A percentile compares a stretch with the other conserved stretches of the same genome.
These are phyloP conservation scores for Mycena amicta DNA, from an alignment of 768 basidiomycete species.

Conservation along the genomic window DNA sequence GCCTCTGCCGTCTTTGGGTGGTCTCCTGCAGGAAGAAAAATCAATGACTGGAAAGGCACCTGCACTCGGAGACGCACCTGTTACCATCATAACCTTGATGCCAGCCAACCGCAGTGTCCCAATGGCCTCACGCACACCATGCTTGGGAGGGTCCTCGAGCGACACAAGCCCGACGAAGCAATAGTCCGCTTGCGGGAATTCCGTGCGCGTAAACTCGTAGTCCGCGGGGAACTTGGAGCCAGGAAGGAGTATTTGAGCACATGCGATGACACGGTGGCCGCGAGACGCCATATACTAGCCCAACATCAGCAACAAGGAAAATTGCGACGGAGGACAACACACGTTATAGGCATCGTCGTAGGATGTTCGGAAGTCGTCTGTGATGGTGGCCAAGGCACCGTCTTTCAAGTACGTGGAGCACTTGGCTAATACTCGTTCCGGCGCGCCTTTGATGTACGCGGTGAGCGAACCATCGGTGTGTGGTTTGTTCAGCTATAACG, in stretches of 20 bases:
- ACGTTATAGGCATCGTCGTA: slow-evolving; percentile 70
- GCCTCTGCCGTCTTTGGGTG: slow-evolving; percentile 77
- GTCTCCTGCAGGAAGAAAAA: slow-evolving; percentile 43
- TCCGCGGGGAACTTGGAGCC: slow-evolving; percentile 47
- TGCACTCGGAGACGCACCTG: slow-evolving; percentile 43
- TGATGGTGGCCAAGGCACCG: slow-evolving; percentile 49
- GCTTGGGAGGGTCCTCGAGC: slow-evolving; percentile 71
- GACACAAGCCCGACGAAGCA: slow-evolving; percentile 69
- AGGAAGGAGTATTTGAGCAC: slow-evolving; percentile 61
- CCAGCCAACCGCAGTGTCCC: slow-evolving; percentile 71
- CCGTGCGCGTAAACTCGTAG: slow-evolving; percentile 57
- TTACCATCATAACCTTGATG: slow-evolving; percentile 80
- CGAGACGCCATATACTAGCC: slow-evolving; percentile 74
- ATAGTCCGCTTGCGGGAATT: slow-evolving; percentile 59
- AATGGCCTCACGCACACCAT: slow-evolving; percentile 72
- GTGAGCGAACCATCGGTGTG: slow-evolving; percentile 52
- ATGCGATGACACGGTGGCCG: slow-evolving; percentile 75
- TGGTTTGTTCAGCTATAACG: slow-evolving; percentile 52
- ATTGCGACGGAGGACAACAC: slow-evolving; percentile 17
- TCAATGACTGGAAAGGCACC: background rate
- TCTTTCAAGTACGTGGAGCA: slow-evolving; percentile 62
- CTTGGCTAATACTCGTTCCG: slow-evolving; percentile 67
- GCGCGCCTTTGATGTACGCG: slow-evolving; percentile 69
- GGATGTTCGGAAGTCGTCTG: slow-evolving; percentile 51
- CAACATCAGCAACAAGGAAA: background rate